Evolutionary conservation across 768 basidiomycete species (phyloP).

Genomic region (Termitomyces eurrhizus): DNA sequence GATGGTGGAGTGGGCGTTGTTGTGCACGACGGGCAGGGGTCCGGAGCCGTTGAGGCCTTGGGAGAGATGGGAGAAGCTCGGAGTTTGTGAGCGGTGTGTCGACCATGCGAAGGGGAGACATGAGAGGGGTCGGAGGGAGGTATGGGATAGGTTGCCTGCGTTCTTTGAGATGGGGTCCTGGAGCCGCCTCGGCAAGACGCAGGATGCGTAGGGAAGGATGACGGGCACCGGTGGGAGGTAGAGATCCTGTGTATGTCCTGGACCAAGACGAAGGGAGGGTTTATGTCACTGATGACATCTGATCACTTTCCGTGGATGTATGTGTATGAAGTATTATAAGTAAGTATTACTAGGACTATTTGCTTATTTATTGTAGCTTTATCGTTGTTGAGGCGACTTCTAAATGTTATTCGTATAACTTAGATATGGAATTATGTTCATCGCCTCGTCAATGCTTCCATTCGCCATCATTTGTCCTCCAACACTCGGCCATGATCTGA

Average conservation of each 20-base stretch:
- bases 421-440: not conserved
- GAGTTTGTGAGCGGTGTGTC: slow-evolving; percentile 32
- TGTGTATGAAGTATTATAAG: not conserved
- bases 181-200: slow-evolving; percentile 28
- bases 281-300: not conserved
- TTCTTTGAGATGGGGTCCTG: slow-evolving; percentile 36
- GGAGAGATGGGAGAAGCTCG: slow-evolving; percentile 30
- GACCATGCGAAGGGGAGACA: slow-evolving; percentile 27
- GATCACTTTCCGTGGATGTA: not conserved
- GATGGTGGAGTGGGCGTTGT: slow-evolving; percentile 40
- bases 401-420: not conserved
- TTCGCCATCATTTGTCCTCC: not conserved
- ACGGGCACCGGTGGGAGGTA: too few species aligned
- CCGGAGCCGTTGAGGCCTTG: slow-evolving; percentile 32
- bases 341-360: not conserved
- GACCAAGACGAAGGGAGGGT: not conserved
- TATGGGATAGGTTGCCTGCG: slow-evolving; percentile 36
- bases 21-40: slow-evolving; percentile 28
- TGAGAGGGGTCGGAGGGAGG: slow-evolving; percentile 29
- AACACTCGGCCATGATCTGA: not conserved
- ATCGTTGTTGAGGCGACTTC: not conserved
- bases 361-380: not conserved
- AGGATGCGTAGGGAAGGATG: slow-evolving; percentile 15
- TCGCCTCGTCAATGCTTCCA: not conserved
- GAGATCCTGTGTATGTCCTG: not conserved